Evolutionary conservation across 2,329 filamentous ascomycete species (phyloP).

Genomic region (Nannizziopsis barbatae): DNA sequence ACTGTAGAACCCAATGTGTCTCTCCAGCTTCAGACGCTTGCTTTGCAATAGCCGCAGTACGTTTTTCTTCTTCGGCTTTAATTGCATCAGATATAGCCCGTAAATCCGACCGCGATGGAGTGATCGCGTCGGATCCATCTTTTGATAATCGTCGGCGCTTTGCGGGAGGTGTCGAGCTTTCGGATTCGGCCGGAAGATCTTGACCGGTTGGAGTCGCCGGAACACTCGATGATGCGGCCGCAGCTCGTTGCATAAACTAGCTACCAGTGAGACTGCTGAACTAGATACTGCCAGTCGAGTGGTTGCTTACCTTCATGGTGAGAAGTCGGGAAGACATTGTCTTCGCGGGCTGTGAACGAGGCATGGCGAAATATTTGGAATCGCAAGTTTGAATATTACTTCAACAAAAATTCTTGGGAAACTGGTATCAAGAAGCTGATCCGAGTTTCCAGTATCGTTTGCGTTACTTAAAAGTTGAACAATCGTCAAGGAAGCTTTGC

Average conservation of each 20-base stretch:
- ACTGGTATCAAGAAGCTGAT: too few species aligned
- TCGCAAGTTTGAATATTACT: too few species aligned
- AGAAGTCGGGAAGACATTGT: slow-evolving; percentile 77
- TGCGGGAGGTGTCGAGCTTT: slow-evolving; percentile 25
- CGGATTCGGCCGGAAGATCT: slow-evolving; percentile 46
- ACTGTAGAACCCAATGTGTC: slow-evolving; percentile 35
- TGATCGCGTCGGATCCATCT: slow-evolving; percentile 15
- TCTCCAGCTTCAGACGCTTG: slow-evolving; percentile 36
- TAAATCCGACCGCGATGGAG: slow-evolving; percentile 27
- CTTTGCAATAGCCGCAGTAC: slow-evolving; percentile 29
- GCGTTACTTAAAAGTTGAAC: too few species aligned
- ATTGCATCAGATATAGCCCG: slow-evolving; percentile 33
- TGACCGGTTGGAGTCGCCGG: slow-evolving; percentile 35
- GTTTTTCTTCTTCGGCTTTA: slow-evolving; percentile 33
- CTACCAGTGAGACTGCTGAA: not conserved
- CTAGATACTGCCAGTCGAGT: not conserved
- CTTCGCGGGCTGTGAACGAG: slow-evolving; percentile 42
- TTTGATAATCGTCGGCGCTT: slow-evolving; percentile 30
- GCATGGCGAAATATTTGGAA: slow-evolving; percentile 9
- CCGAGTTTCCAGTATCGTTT: too few species aligned
- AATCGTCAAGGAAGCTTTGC: too few species aligned
- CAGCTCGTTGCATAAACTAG: slow-evolving; percentile 83
- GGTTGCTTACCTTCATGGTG: slow-evolving; percentile 61
- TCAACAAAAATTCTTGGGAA: too few species aligned
- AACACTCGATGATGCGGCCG: slow-evolving; percentile 44